Percentiles rank a stretch among this genome's conserved stretches.
phyloP scores from a whole-genome alignment of 192 early-diverging fungal species.

The Pilaira anomala region DNA sequence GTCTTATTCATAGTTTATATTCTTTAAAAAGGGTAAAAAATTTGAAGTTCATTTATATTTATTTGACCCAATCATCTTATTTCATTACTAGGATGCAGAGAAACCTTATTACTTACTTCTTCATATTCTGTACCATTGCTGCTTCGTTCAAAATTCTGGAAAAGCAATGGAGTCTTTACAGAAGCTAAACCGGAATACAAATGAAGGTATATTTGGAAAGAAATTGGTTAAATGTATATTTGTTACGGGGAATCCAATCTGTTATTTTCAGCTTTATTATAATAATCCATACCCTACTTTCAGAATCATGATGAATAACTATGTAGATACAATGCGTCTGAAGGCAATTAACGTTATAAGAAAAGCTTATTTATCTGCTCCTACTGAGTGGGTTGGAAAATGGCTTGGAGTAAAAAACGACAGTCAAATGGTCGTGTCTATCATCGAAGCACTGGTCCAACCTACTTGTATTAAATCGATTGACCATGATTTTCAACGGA shows the following conservation, averaged over 20 bases:
- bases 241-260: neutral
- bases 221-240: neutral
- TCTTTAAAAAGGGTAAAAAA: neutral
- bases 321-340: neutral
- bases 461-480: constrained; percentile 5
- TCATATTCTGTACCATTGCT: neutral
- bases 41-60: neutral
- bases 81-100: neutral
- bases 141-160: neutral
- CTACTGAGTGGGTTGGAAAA: neutral
- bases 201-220: constrained; percentile 2
- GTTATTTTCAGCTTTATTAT: constrained; percentile 3
- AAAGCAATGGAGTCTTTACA: neutral
- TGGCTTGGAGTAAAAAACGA: neutral
- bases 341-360: neutral
- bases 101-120: constrained; percentile 7
- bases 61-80: no score
- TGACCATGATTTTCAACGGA: neutral
- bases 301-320: neutral
- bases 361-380: neutral
- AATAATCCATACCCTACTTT: neutral
- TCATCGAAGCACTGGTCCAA: neutral
- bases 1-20: constrained; percentile 3
- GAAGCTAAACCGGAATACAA: neutral
- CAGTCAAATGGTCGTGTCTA: neutral